Evolutionary conservation across 352 stramenopile genomes (phyloP).

Genomic region (Globisporangium perplexum): DNA sequence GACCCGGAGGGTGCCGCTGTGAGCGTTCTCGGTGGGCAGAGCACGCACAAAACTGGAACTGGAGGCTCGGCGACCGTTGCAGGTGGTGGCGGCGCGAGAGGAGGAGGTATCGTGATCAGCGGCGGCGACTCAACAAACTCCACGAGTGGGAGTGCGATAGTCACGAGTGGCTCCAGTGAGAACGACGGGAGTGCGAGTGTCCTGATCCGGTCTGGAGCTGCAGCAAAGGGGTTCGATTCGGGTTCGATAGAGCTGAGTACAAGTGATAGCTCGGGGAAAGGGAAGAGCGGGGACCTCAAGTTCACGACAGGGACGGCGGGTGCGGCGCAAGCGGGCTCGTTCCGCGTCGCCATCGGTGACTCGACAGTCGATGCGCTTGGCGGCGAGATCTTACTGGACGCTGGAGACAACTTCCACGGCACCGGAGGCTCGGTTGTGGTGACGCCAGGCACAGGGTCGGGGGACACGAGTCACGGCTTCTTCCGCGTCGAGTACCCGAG

Average conservation of each 20-base stretch:
- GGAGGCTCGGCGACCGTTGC: slow-evolving; percentile 24
- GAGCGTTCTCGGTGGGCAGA: slow-evolving; percentile 19
- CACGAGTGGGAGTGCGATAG: slow-evolving; percentile 17
- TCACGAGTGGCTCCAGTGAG: slow-evolving; percentile 19
- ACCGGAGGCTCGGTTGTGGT: slow-evolving; percentile 35
- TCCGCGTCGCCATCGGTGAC: slow-evolving; percentile 28
- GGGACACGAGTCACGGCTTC: slow-evolving; percentile 16
- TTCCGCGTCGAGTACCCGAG: slow-evolving; percentile 39
- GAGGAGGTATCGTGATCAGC: slow-evolving; percentile 19
- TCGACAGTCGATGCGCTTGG: slow-evolving; percentile 19
- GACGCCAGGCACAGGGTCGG: slow-evolving; percentile 29
- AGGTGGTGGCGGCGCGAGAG: slow-evolving; percentile 20
- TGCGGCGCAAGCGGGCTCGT: slow-evolving; percentile 25
- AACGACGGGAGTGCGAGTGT: slow-evolving; percentile 11
- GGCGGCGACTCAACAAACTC: slow-evolving; percentile 13
- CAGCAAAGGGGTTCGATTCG: slow-evolving; percentile 19
- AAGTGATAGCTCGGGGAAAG: slow-evolving; percentile 17
- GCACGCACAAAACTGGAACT: slow-evolving; percentile 18
- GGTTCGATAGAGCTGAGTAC: slow-evolving; percentile 27
- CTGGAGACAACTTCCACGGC: slow-evolving; percentile 24
- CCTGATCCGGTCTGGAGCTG: slow-evolving; percentile 17
- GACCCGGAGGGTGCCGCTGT: slow-evolving; percentile 11
- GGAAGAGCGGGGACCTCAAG: slow-evolving; percentile 30
- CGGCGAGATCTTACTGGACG: slow-evolving; percentile 27
- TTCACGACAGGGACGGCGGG: slow-evolving; percentile 26